phyloP scores from a whole-genome alignment of 1,284 basidiomycete species.

The Chiua sp. region DNA sequence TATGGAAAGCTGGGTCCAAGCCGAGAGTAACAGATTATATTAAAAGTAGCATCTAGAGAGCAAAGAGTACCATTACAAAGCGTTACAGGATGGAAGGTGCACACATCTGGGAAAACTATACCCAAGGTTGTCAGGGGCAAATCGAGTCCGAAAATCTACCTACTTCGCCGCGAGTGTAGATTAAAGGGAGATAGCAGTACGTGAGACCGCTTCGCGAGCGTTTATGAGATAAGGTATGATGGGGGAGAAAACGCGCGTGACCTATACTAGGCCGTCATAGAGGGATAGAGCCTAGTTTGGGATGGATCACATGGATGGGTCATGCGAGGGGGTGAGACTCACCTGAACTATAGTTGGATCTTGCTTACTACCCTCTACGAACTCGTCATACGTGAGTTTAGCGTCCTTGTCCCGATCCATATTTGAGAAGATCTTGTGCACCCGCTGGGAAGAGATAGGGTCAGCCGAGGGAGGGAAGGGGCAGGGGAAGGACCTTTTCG shows the following conservation, averaged over 20 bases:
- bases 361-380: slow-evolving; percentile 96
- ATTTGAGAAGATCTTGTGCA: slow-evolving; percentile 95
- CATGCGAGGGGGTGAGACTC: slow-evolving; percentile 30
- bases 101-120: slow-evolving; percentile 28
- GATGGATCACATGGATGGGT: slow-evolving; percentile 15
- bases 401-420: slow-evolving; percentile 95
- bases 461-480: slow-evolving; percentile 13
- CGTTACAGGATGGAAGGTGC: slow-evolving; percentile 34
- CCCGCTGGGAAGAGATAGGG: slow-evolving; percentile 61
- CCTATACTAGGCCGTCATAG: slow-evolving; percentile 77
- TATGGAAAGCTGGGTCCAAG: slow-evolving; percentile 61
- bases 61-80: slow-evolving; percentile 32
- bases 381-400: slow-evolving; percentile 91
- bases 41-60: slow-evolving; percentile 25
- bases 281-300: slow-evolving; percentile 69
- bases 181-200: slow-evolving; percentile 36
- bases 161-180: slow-evolving; percentile 17
- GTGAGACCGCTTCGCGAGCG: slow-evolving; percentile 27
- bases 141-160: slow-evolving; percentile 20
- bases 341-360: slow-evolving; percentile 98
- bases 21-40: slow-evolving; percentile 28
- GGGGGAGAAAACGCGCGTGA: slow-evolving; percentile 8
- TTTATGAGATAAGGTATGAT: slow-evolving; percentile 31
- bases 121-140: slow-evolving; percentile 16
- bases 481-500: slow-evolving; percentile 75